Evolutionary conservation across 2,329 filamentous ascomycete genomes (phyloP), one percentile per base, ranked within the genome.

Genomic region (Fusarium fracticaudum): DNA sequence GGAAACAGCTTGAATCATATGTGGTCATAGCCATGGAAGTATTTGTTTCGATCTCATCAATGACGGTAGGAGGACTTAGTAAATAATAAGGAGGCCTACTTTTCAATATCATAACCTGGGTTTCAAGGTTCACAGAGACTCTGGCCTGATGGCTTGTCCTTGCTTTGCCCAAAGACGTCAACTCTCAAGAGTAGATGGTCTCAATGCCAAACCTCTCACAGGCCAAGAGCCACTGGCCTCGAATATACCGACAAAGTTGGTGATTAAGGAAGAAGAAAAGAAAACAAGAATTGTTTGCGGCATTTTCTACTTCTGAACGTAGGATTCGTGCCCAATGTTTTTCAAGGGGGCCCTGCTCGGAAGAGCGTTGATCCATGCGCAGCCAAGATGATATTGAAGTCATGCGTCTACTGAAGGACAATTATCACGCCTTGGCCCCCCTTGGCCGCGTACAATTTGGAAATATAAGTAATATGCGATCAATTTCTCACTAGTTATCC

Each of bases 21-120:
- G 2, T 35, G 51, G 13, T 67, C 61, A 67, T 67, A 67, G 64
- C 64, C 64, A 67, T 67, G 61, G 64, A 66, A 67, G 64, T 66
- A 67, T 51, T 60, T 51, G 61, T 67, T 67, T 67, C 51, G 26
- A 44, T 67, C 51, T 67, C 64, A 67, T 67, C 64, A 60, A 5
- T 4, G 44, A 67, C 38, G 6, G 6, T 14, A 2, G 20, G 14
- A 12, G 5, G 7, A 9, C 22, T 3, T 33, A 0, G 6, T 2
- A 41, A 17, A 18, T 24, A 2, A 4, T 11, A 10, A 29, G 6
- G 8, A 10, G 3, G 5, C 38, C 22, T 44, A 66, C 61, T 47
- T 31, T 37, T 38, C 5, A 6, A 29, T 6, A 3, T 5, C 3
- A 43, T 26, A 26, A 10, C 2, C 24, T 37, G 4, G 1, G 5